A percentile compares a stretch with the other conserved stretches of the same genome.
Evolutionary conservation across 1,284 basidiomycete species (phyloP).

Genomic region (Moesziomyces aphidis): DNA sequence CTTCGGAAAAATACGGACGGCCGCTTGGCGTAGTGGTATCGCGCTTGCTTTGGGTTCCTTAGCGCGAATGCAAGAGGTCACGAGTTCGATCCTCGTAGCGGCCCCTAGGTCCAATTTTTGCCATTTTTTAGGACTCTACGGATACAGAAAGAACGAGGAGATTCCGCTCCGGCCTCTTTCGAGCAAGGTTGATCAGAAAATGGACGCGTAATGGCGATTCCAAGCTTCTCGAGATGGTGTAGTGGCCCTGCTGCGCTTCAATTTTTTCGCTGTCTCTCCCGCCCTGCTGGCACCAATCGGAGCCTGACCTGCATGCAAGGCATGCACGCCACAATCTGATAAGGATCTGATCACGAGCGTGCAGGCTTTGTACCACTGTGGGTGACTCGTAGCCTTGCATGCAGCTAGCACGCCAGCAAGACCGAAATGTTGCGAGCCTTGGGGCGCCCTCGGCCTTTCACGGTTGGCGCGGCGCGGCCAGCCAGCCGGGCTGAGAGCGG

Average conservation of each 20-base stretch:
- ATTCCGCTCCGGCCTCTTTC: neutral
- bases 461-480: too few relatives aligned
- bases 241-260: neutral
- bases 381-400: too few relatives aligned
- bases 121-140: constrained; percentile 7
- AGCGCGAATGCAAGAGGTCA: constrained; percentile 48
- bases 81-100: constrained; percentile 58
- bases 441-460: too few relatives aligned
- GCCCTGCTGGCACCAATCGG: too few relatives aligned
- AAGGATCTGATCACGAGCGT: too few relatives aligned
- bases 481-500: too few relatives aligned
- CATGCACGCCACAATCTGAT: too few relatives aligned
- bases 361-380: too few relatives aligned
- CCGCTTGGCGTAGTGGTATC: constrained; percentile 58
- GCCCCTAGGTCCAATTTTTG: constrained; percentile 21
- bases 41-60: constrained; percentile 46
- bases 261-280: too few relatives aligned
- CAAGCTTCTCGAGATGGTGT: constrained; percentile 11
- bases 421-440: too few relatives aligned
- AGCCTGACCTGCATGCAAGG: too few relatives aligned
- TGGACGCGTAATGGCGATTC: constrained; percentile 7
- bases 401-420: too few relatives aligned
- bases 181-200: constrained; percentile 5
- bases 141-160: constrained; percentile 6
- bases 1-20: constrained; percentile 8